Evolutionary conservation across 805 yeast genomes (phyloP), one percentile per base, ranked within the genome.

Genomic region (Lipomyces spencermartinsiae): DNA sequence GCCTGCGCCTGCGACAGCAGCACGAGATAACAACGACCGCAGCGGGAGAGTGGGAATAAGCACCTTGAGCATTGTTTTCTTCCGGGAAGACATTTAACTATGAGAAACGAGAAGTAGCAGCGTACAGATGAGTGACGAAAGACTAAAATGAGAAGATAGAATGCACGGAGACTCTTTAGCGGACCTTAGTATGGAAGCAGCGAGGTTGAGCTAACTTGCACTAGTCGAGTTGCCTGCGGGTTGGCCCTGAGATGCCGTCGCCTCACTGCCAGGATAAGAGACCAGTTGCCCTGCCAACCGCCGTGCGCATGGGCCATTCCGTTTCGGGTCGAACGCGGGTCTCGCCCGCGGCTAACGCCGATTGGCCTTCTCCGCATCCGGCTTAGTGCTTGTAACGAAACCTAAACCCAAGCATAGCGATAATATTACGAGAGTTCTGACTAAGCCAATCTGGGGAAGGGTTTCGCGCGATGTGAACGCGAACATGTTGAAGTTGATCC

Each of bases 1-100:
- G 7, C 10, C 49, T n/a, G 49, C 16, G n/a, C 22, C 10, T 19
- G n/a, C 49, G 4, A 43, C 49, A 43, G 10, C 0, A 43, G 22
- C 49, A 31, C 19, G 16, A 33, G 33, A 9, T 16, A 34, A 55
- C 46, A 60, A 61, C 37, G 55, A 1, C 43, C 6, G 37, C 25
- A 9, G 61, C 65, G 29, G 65, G 35, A 49, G 61, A n/a, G 29
- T n/a, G 58, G 46, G 34, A 57, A 14, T 16, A 39, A 62, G 9
- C 25, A 69, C 74, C 83, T 83, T 73, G 85, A 87, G 78, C 81
- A 80, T 79, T 62, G 81, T 75, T 75, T 79, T 80, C 76, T 79
- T 78, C 63, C 78, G 69, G 51, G 70, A 68, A 43, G 73, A 68
- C 74, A 72, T 72, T 43, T 61, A 66, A 35, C 37, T 39, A 25